Conservation (phyloP, 257 asterid species). For the Ilex asprella region DNA sequence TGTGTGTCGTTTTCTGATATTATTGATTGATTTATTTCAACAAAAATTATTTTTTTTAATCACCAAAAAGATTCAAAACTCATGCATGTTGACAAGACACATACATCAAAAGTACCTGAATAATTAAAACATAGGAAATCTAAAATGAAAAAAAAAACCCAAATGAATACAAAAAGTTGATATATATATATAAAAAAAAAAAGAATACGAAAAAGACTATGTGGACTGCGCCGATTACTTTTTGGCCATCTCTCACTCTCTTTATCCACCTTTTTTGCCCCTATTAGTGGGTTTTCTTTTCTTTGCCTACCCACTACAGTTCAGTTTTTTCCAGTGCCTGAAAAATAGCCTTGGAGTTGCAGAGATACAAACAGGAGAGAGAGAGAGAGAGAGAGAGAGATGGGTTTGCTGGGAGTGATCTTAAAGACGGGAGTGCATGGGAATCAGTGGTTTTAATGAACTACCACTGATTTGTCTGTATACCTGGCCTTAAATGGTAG, state of each 20-base stretch:
- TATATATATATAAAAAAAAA: too few species aligned
- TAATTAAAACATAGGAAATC: neutral
- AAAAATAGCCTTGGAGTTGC: neutral
- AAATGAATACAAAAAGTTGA: conserved; percentile 2
- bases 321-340: conserved; percentile 1
- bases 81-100: too few species aligned
- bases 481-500: too few species aligned
- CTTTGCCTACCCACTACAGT: conserved; percentile 31
- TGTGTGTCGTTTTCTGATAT: too few species aligned
- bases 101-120: conserved; percentile 29
- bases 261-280: conserved; percentile 5
- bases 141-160: neutral
- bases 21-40: conserved; percentile 10
- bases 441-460: conserved; percentile 26
- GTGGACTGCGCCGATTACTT: conserved; percentile 6
- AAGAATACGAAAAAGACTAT: too few species aligned
- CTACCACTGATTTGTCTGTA: neutral
- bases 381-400: neutral
- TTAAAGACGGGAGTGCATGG: conserved; percentile 27
- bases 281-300: conserved; percentile 11
- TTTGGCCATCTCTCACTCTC: conserved; percentile 9
- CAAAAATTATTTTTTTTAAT: conserved; percentile 9
- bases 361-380: neutral
- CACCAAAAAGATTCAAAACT: conserved; percentile 36
- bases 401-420: neutral